phyloP scores from a whole-genome alignment of 139 green algal species.

The Volvox reticuliferus region DNA sequence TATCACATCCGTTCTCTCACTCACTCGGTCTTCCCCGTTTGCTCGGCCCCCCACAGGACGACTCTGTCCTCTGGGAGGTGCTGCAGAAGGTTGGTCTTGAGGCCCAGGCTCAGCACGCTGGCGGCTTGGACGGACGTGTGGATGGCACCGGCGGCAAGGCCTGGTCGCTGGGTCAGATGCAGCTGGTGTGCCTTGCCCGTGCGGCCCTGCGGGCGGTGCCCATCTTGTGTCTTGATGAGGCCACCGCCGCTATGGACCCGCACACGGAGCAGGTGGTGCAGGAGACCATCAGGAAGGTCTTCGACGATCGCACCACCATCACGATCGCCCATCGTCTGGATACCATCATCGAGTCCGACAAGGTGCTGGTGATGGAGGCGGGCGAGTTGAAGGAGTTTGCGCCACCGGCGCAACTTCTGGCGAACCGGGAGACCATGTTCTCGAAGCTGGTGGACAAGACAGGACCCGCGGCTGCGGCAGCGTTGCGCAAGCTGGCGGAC shows the following conservation, averaged over 20 bases:
- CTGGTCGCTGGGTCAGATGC: conserved; percentile 78
- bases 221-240: conserved; percentile 83
- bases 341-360: conserved; percentile 83
- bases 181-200: conserved; percentile 86
- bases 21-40: conserved; percentile 8
- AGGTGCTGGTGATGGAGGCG: conserved; percentile 76
- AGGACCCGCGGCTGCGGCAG: conserved; percentile 57
- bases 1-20: not conserved
- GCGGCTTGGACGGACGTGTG: conserved; percentile 78
- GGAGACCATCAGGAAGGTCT: conserved; percentile 66
- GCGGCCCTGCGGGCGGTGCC: conserved; percentile 75
- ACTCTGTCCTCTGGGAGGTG: conserved; percentile 75
- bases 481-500: conserved; percentile 64
- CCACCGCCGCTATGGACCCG: conserved; percentile 84
- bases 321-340: conserved; percentile 79
- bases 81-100: conserved; percentile 51
- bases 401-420: conserved; percentile 61
- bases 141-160: conserved; percentile 64
- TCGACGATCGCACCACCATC: conserved; percentile 78
- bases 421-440: conserved; percentile 64
- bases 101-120: conserved; percentile 38
- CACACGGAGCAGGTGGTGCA: conserved; percentile 83
- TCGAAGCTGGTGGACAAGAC: conserved; percentile 71
- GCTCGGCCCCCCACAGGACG: conserved; percentile 22
- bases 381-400: conserved; percentile 77